Conservation (phyloP, 1,284 basidiomycete genomes). For the Melampsora americana region DNA sequence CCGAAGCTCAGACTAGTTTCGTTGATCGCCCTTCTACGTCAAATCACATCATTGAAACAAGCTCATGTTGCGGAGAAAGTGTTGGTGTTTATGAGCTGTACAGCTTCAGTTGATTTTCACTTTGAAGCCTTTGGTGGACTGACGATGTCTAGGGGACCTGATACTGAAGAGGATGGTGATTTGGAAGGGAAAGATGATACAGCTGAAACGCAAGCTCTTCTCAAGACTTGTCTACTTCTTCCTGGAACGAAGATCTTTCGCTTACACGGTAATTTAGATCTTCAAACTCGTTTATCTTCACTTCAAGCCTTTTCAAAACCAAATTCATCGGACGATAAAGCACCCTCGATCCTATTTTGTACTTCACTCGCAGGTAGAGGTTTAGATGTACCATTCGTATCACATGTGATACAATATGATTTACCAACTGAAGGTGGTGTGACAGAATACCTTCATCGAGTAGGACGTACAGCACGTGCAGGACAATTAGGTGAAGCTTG, state of each 20-base stretch:
- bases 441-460: conserved; percentile 94
- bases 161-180: conserved; percentile 33
- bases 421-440: conserved; percentile 94
- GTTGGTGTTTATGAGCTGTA: conserved; percentile 94
- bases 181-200: conserved; percentile 48
- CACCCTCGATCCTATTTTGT: conserved; percentile 72
- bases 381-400: conserved; percentile 91
- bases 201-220: conserved; percentile 57
- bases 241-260: conserved; percentile 79
- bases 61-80: conserved; percentile 59
- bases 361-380: conserved; percentile 97
- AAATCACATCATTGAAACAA: conserved; percentile 53
- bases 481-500: conserved; percentile 84
- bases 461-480: conserved; percentile 93
- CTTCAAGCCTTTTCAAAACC: conserved; percentile 71
- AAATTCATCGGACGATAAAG: conserved; percentile 50
- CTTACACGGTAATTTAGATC: conserved; percentile 88
- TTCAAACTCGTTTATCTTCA: conserved; percentile 74
- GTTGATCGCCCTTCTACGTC: conserved; percentile 76
- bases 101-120: conserved; percentile 95
- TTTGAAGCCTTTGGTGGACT: conserved; percentile 81
- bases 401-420: conserved; percentile 92
- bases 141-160: conserved; percentile 61
- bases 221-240: conserved; percentile 69
- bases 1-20: conserved; percentile 89